A percentile compares a stretch with the other conserved stretches of the same genome.
Conservation (phyloP, 129 eudicot genomes). For the Deinandra increscens region DNA sequence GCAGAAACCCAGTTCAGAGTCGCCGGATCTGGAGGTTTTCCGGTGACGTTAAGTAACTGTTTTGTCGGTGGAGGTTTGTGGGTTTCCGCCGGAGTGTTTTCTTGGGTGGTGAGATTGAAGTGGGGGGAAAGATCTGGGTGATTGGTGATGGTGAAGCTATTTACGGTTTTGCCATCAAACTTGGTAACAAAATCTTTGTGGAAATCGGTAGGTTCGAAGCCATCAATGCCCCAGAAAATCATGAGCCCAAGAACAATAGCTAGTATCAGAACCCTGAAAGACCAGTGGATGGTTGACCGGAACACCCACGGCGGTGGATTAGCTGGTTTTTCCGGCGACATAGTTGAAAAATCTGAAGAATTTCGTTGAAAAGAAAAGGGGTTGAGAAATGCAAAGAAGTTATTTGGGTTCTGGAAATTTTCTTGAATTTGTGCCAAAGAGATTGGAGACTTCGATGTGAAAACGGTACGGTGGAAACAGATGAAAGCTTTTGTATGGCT, state of each 20-base stretch:
- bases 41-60: constrained; percentile 11
- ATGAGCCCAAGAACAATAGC: constrained; percentile 50
- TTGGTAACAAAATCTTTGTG: constrained; percentile 40
- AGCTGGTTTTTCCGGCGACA: constrained; percentile 54
- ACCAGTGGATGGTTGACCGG: constrained; percentile 57
- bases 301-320: constrained; percentile 44
- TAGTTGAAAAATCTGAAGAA: background rate
- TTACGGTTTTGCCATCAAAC: constrained; percentile 26
- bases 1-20: constrained; percentile 60
- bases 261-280: constrained; percentile 50
- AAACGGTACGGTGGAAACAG: background rate
- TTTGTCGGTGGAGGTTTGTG: constrained; percentile 5
- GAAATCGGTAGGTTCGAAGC: constrained; percentile 34
- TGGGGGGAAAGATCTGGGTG: background rate
- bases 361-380: background rate
- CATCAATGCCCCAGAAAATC: constrained; percentile 59
- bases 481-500: background rate
- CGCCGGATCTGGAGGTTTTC: constrained; percentile 15
- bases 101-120: constrained; percentile 27
- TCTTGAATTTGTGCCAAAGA: background rate
- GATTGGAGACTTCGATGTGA: constrained; percentile 21
- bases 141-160: background rate
- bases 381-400: constrained; percentile 5
- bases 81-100: constrained; percentile 14
- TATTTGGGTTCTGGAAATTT: constrained; percentile 8